Evolutionary conservation across 2,329 filamentous ascomycete genomes (phyloP), one percentile per base, ranked within the genome.

Genomic region (Mycocentrospora acerina): DNA sequence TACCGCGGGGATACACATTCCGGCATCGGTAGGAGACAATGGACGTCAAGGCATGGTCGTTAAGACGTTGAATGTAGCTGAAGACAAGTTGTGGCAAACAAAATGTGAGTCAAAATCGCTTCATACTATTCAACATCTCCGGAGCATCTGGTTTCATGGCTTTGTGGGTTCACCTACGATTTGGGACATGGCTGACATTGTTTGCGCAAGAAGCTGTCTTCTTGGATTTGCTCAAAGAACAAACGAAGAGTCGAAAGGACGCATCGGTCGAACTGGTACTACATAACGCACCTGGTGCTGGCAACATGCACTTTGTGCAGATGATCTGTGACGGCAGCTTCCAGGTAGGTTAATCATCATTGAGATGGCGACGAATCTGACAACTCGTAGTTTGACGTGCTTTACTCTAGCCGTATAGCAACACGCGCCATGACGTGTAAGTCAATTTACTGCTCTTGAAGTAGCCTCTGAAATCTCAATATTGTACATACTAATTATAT

Each of bases 291-390:
- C 82, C 86, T 7, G 81, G 78, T 3, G 56, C 68, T 13, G 91
- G 89, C 14, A 97, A 96, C 59, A 71, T 87, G 16, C 90, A 97
- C 46, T 73, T 95, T 30, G 77, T 97, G 24, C 88, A 97, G 67
- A 94, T 95, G 69, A 80, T 89, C 2, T 96, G 94, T 53, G 80
- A 90, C 54, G 91, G 90, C 2, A 67, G 81, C 4, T 97, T 96
- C 57, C 88, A 83, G 68, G 73, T 76, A 57, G 45, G 61, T 40
- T 7, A 10, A 29, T 24, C 10, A 5, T 22, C 11, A 4, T 3
- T 7, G 7, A 2, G n/a, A 14, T 27, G 5, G 15, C 10, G 25
- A 22, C 3, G 15, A 24, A n/a, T 14, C 39, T 45, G n/a, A 53
- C 13, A 14, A 22, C 13, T 15, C 5, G 11, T 39, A 90, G 72